phyloP scores from a whole-genome alignment of 495 filamentous ascomycete genomes.

The Penicillium soppii region DNA sequence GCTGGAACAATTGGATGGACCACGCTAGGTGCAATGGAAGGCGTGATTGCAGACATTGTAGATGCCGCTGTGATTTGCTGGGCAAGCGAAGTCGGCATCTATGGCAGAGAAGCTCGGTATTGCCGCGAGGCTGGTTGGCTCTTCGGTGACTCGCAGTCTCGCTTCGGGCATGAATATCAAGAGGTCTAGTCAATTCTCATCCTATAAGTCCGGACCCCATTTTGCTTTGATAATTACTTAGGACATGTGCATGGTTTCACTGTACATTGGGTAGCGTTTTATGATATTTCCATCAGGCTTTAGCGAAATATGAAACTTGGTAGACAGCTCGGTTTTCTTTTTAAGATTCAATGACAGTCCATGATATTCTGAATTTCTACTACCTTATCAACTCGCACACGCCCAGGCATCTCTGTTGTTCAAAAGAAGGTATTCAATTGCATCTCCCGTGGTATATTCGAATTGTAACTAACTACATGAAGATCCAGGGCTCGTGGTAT shows the following conservation, averaged over 20 bases:
- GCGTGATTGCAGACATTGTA: conserved; percentile 85
- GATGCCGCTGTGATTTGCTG: conserved; percentile 93
- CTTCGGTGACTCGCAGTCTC: conserved; percentile 58
- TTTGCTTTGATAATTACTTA: not conserved
- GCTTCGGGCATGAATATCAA: conserved; percentile 13
- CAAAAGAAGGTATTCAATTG: conserved; percentile 3
- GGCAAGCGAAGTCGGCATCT: conserved; percentile 77
- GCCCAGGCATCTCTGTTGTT: not conserved
- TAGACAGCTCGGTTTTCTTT: not conserved
- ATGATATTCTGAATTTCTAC: too few species aligned
- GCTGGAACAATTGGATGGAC: conserved; percentile 95
- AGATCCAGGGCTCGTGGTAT: conserved; percentile 40
- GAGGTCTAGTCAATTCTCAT: conserved; percentile 15
- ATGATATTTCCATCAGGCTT: not conserved
- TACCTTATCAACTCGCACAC: too few species aligned
- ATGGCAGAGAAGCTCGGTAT: conserved; percentile 69
- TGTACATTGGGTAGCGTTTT: conserved; percentile 10
- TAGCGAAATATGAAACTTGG: not conserved
- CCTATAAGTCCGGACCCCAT: not conserved
- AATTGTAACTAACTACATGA: conserved; percentile 22
- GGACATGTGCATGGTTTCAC: conserved; percentile 1
- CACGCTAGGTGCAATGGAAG: conserved; percentile 91
- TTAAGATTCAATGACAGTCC: too few species aligned
- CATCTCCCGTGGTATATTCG: conserved; percentile 20
- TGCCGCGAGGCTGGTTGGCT: conserved; percentile 83